A percentile compares a stretch with the other conserved stretches of the same genome.
phyloP scores from a whole-genome alignment of 176 grass and related monocot genomes.

The Ensete glaucum region DNA sequence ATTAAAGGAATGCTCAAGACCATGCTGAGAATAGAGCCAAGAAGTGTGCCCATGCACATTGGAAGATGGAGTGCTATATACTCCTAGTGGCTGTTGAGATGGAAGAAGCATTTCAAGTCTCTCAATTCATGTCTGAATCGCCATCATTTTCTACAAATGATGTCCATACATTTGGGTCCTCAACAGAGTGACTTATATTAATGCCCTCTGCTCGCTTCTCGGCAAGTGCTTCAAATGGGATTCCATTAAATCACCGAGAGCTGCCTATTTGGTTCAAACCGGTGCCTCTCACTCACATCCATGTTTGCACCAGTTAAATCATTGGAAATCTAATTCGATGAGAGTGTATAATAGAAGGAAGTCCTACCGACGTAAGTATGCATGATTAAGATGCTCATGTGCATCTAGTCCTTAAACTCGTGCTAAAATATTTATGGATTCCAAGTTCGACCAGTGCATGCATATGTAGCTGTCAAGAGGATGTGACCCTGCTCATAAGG shows the following conservation, averaged over 20 bases:
- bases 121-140: constrained; percentile 37
- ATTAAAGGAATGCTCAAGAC: constrained; percentile 36
- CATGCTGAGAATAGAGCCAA: constrained; percentile 28
- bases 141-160: constrained; percentile 36
- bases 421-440: too few relatives aligned
- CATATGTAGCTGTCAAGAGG: constrained; percentile 57
- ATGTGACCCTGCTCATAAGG: constrained; percentile 33
- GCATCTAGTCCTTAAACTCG: constrained; percentile 38
- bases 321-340: constrained; percentile 51
- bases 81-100: constrained; percentile 20
- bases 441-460: constrained; percentile 24
- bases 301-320: constrained; percentile 40
- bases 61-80: constrained; percentile 48
- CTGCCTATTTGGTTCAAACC: constrained; percentile 54
- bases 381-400: constrained; percentile 44
- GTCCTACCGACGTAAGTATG: constrained; percentile 39
- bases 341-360: constrained; percentile 50
- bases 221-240: constrained; percentile 63
- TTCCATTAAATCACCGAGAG: constrained; percentile 65
- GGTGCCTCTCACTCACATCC: constrained; percentile 54
- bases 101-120: constrained; percentile 53
- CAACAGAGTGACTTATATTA: constrained; percentile 50
- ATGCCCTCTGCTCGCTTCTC: constrained; percentile 47
- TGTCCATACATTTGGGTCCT: constrained; percentile 53
- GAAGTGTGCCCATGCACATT: constrained; percentile 41